Evolutionary conservation across 1,139 yeast genomes (phyloP).

Genomic region (Debaryomyces psychrophilus): DNA sequence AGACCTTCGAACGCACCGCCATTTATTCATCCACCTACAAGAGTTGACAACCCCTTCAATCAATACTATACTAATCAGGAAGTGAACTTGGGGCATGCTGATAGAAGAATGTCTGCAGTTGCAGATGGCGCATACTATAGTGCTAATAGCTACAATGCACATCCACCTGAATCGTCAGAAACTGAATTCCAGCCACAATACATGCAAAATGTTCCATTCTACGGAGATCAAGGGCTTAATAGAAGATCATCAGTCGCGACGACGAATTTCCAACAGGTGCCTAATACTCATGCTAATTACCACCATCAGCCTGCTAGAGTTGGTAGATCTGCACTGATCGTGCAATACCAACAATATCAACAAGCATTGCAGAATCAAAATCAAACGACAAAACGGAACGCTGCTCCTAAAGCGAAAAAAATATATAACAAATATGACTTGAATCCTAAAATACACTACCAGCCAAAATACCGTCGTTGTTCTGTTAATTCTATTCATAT

Average conservation of each 20-base stretch:
- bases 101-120: conserved; percentile 50
- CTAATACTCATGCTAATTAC: conserved; percentile 13
- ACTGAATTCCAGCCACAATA: conserved; percentile 10
- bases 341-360: conserved; percentile 44
- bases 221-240: conserved; percentile 17
- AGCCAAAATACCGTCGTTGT: conserved; percentile 81
- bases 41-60: conserved; percentile 53
- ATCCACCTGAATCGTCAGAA: conserved; percentile 6
- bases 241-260: conserved; percentile 47
- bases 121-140: conserved; percentile 32
- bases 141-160: conserved; percentile 8
- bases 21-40: conserved; percentile 47
- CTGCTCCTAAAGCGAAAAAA: conserved; percentile 43
- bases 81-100: conserved; percentile 33
- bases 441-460: conserved; percentile 61
- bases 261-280: conserved; percentile 22
- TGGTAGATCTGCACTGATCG: conserved; percentile 41
- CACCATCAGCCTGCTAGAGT: conserved; percentile 15
- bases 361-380: conserved; percentile 34
- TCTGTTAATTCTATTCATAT: conserved; percentile 76
- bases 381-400: conserved; percentile 25
- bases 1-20: conserved; percentile 29
- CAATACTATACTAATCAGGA: conserved; percentile 49
- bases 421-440: conserved; percentile 55
- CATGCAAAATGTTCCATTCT: conserved; percentile 4